Conservation (phyloP, 2,329 filamentous ascomycete genomes). For the Hymenoscyphus repandus region DNA sequence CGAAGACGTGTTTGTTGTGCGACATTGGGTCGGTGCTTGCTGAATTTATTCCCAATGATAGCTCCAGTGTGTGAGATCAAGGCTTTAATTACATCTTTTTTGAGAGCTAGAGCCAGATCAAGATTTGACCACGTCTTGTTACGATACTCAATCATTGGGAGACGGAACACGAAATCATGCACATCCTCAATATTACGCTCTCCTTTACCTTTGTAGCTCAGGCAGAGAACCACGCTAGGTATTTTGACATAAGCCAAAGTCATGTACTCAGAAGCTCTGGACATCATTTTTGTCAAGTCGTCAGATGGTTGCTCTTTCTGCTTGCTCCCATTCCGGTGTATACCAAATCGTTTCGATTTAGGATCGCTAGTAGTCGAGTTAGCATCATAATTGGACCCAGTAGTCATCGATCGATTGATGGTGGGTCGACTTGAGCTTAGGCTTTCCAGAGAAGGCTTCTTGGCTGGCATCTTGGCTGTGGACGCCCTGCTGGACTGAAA, state of each 20-base stretch:
- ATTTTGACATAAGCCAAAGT: conserved; percentile 94
- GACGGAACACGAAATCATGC: conserved; percentile 93
- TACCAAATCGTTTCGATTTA: conserved; percentile 47
- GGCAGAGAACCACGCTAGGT: conserved; percentile 87
- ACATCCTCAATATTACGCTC: conserved; percentile 95
- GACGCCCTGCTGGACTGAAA: conserved; percentile 35
- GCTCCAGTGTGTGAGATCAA: conserved; percentile 93
- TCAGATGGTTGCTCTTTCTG: conserved; percentile 66
- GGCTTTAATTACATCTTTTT: conserved; percentile 90
- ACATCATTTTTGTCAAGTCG: conserved; percentile 95
- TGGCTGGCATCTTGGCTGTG: conserved; percentile 21
- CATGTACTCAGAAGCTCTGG: conserved; percentile 93
- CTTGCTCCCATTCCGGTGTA: conserved; percentile 43
- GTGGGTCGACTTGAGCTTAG: conserved; percentile 25
- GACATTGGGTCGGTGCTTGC: conserved; percentile 75
- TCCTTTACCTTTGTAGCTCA: conserved; percentile 94
- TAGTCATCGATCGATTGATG: conserved; percentile 23
- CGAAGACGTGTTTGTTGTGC: conserved; percentile 74
- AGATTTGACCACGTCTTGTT: conserved; percentile 99
- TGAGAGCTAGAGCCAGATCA: conserved; percentile 84
- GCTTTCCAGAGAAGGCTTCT: conserved; percentile 31
- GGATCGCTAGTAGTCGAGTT: conserved; percentile 26
- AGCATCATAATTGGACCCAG: conserved; percentile 19
- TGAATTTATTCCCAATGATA: conserved; percentile 96
- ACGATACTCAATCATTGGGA: conserved; percentile 89